Evolutionary conservation across 306 rosid species (phyloP).

Genomic region (Pueraria montana): DNA sequence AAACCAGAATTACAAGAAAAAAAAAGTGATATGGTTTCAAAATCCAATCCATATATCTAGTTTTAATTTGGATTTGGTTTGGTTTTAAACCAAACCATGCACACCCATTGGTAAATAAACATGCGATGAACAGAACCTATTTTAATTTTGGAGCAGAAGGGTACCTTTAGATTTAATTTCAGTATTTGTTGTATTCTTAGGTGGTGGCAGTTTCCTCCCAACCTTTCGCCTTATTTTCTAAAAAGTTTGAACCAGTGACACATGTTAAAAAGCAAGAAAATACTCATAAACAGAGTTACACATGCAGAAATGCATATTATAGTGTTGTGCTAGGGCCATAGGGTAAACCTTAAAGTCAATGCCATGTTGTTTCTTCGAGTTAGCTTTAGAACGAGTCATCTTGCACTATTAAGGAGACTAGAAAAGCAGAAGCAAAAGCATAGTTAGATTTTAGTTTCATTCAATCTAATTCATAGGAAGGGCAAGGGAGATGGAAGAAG

Average conservation of each 20-base stretch:
- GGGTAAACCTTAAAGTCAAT: conserved; percentile 76
- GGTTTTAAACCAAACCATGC: no score
- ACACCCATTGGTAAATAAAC: neutral
- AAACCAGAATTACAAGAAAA: neutral
- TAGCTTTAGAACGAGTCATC: conserved; percentile 73
- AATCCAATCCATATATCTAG: neutral
- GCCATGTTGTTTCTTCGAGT: conserved; percentile 74
- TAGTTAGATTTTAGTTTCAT: neutral
- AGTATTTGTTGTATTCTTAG: conserved; percentile 82
- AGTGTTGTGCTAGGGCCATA: neutral
- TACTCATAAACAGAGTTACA: neutral
- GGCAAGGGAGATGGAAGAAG: neutral
- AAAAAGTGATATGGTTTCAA: neutral
- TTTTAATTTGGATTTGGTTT: neutral
- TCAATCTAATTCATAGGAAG: neutral
- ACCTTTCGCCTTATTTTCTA: conserved; percentile 90
- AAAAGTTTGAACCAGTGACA: neutral
- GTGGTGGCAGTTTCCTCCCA: conserved; percentile 89
- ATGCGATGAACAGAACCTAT: conserved; percentile 23
- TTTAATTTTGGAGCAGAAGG: neutral
- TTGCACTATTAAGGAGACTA: neutral
- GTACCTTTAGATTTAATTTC: conserved; percentile 86
- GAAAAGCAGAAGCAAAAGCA: neutral
- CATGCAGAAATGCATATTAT: neutral
- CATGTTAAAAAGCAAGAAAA: neutral